Percentiles rank a stretch among this genome's conserved stretches.
Conservation (phyloP, 2,329 filamentous ascomycete species). For the Aplosporella prunicola region DNA sequence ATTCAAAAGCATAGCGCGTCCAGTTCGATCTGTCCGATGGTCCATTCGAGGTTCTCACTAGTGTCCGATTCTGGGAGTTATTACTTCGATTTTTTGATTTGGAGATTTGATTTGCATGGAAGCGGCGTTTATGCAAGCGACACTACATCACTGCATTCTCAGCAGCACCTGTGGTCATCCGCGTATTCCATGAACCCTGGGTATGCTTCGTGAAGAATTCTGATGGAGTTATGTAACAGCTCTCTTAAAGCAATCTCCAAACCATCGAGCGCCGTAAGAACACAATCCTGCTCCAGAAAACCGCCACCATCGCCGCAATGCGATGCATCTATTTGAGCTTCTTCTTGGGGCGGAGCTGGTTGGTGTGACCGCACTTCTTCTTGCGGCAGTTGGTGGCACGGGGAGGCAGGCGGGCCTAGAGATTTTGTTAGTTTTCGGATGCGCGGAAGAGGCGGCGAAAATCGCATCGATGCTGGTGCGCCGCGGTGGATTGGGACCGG, state of each 20-base stretch:
- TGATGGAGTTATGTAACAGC: slow-evolving; percentile 9
- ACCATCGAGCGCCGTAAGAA: slow-evolving; percentile 13
- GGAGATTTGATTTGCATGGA: slow-evolving; percentile 1
- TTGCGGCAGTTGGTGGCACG: slow-evolving; percentile 99
- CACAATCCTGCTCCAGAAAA: slow-evolving; percentile 7
- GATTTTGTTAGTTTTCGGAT: background rate
- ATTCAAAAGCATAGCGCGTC: too few relatives aligned
- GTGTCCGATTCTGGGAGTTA: too few relatives aligned
- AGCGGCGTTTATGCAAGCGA: slow-evolving; percentile 1
- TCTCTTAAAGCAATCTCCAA: slow-evolving; percentile 10
- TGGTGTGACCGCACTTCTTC: slow-evolving; percentile 99
- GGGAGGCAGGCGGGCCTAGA: slow-evolving; percentile 72
- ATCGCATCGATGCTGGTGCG: background rate
- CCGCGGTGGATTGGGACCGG: background rate
- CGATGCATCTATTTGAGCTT: slow-evolving; percentile 82
- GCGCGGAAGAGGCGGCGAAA: background rate
- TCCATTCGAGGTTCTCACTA: too few relatives aligned
- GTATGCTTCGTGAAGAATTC: slow-evolving; percentile 10
- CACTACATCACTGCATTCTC: slow-evolving; percentile 5
- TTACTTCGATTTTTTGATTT: too few relatives aligned
- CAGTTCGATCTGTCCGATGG: too few relatives aligned
- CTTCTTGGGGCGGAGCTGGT: slow-evolving; percentile 99
- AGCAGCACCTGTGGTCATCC: slow-evolving; percentile 1
- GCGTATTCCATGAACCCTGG: too few relatives aligned
- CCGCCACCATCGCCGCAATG: slow-evolving; percentile 23